phyloP scores from a whole-genome alignment of 352 stramenopile genomes.

The Phytophthora hibernalis region DNA sequence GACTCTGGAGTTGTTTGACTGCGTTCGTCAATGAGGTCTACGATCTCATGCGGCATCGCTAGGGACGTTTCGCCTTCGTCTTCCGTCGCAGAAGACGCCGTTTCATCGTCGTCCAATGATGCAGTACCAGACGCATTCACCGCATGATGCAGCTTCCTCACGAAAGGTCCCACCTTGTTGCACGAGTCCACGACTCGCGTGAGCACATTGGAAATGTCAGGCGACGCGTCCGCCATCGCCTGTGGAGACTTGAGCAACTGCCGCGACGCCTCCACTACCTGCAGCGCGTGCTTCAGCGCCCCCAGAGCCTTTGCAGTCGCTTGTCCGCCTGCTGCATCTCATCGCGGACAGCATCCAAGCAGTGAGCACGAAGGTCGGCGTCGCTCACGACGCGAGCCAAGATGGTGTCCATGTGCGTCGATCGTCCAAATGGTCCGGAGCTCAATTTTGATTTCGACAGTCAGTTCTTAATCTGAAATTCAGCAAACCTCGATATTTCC shows the following conservation, averaged over 20 bases:
- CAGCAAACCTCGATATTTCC: not conserved
- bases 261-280: not conserved
- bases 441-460: no score
- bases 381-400: not conserved
- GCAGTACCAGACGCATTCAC: not conserved
- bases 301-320: not conserved
- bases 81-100: not conserved
- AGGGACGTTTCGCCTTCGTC: not conserved
- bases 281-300: not conserved
- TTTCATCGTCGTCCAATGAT: not conserved
- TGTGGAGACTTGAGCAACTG: not conserved
- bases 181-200: not conserved
- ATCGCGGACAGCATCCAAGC: not conserved
- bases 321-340: conserved; percentile 6
- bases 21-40: not conserved
- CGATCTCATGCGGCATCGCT: not conserved
- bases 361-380: not conserved
- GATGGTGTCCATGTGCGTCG: not conserved
- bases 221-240: not conserved
- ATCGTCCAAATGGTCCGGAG: no score
- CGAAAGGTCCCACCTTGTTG: not conserved
- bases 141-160: not conserved
- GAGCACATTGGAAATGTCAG: not conserved
- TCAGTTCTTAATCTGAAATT: no score
- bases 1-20: not conserved